Evolutionary conservation across 768 basidiomycete genomes (phyloP).

Genomic region (Austroboletus festivus): DNA sequence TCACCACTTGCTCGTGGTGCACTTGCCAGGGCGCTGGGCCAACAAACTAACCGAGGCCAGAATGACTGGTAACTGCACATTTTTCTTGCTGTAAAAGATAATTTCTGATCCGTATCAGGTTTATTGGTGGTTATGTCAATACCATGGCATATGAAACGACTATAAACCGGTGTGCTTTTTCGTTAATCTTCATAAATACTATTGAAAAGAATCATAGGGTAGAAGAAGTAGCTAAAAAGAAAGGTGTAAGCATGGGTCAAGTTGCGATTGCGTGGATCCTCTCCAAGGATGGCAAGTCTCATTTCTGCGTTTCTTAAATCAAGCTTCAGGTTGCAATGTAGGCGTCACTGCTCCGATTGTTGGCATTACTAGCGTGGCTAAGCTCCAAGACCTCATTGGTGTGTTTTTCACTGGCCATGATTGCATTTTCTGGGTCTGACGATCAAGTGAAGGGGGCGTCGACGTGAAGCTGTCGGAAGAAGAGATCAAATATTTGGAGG

Average conservation of each 20-base stretch:
- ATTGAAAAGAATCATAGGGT: slow-evolving; percentile 26
- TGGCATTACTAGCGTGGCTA: slow-evolving; percentile 40
- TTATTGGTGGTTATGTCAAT: slow-evolving; percentile 22
- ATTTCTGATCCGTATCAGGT: slow-evolving; percentile 17
- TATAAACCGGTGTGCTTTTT: slow-evolving; percentile 23
- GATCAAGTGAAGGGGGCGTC: slow-evolving; percentile 26
- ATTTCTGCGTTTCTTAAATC: neutral
- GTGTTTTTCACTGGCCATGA: slow-evolving; percentile 2
- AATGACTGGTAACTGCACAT: slow-evolving; percentile 20
- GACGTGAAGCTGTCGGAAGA: slow-evolving; percentile 45
- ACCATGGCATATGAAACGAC: slow-evolving; percentile 26
- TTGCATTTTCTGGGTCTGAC: slow-evolving; percentile 4
- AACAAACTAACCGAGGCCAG: slow-evolving; percentile 26
- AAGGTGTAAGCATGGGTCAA: slow-evolving; percentile 40
- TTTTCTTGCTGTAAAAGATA: neutral
- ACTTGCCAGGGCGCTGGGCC: slow-evolving; percentile 33
- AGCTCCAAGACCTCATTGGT: slow-evolving; percentile 41
- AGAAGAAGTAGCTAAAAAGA: slow-evolving; percentile 38
- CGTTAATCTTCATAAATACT: no score
- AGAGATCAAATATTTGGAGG: slow-evolving; percentile 45
- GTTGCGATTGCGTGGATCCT: slow-evolving; percentile 41
- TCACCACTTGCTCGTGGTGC: slow-evolving; percentile 39
- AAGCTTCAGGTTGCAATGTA: slow-evolving; percentile 3
- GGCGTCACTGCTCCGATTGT: slow-evolving; percentile 43
- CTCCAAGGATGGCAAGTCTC: slow-evolving; percentile 27